These are phyloP conservation scores for Pleurotus djamor DNA, from an alignment of 768 basidiomycete species.

Conservation along the genomic window DNA sequence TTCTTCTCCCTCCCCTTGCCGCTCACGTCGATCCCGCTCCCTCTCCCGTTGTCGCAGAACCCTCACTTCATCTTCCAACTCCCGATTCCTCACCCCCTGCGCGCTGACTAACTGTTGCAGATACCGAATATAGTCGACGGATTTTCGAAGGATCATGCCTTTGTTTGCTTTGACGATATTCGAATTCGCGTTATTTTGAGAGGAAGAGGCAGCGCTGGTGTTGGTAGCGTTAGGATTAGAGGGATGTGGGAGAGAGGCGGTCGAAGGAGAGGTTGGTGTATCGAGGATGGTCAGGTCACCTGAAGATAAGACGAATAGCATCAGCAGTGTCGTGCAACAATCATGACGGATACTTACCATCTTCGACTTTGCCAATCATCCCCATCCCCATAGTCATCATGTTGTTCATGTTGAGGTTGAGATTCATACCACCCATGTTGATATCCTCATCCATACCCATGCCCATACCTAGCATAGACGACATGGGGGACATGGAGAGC, in stretches of 20 bases:
- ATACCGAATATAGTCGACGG: conserved; percentile 65
- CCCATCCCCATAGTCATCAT: background rate
- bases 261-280: background rate
- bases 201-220: background rate
- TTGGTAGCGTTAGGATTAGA: background rate
- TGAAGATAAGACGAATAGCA: background rate
- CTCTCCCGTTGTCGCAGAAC: background rate
- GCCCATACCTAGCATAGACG: background rate
- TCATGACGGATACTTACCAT: background rate
- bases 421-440: background rate
- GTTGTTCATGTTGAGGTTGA: too few relatives aligned
- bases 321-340: background rate
- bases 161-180: conserved; percentile 83
- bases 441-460: background rate
- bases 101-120: conserved; percentile 68
- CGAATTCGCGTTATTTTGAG: background rate
- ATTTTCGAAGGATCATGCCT: conserved; percentile 89
- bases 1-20: background rate
- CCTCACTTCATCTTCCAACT: conserved; percentile 32
- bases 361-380: conserved; percentile 12
- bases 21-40: background rate
- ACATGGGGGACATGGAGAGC: background rate
- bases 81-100: conserved; percentile 75
- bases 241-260: background rate
- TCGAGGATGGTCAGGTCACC: background rate